Evolutionary conservation across 352 stramenopile genomes (phyloP), one percentile per base, ranked within the genome.

Genomic region (Globisporangium carolinianum): DNA sequence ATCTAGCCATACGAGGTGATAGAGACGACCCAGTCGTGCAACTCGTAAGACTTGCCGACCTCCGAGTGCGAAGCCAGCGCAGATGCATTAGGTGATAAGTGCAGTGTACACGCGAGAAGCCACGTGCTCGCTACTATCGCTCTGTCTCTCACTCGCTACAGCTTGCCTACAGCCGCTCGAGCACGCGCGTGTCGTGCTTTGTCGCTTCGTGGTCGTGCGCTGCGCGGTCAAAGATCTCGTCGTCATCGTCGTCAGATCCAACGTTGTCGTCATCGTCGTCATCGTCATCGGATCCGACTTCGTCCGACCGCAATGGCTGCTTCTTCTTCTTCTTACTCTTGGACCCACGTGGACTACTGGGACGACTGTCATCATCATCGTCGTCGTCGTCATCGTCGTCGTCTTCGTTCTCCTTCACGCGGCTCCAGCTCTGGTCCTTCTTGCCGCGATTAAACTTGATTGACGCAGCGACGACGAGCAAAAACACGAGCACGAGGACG

Each of bases 341-440:
- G 39, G 39, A 7, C 7, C 39, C 39, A 43, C 2, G 7, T 43
- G 39, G 39, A 7, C 7, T 12, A 7, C 6, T 12, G 7, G 39
- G 43, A 60, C 12, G 60, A 49, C 0, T 54, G 55, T 89, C 79
- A 51, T 86, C 79, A 48, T 89, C 75, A 47, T 82, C 76, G 6
- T 84, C 51, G 8, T 71, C 76, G 35, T 87, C 79, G 51, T 86
- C 79, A 47, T 89, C 75, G n/a, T 85, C 76, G 32, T 87, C 78
- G 38, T 82, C 76, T 14, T 87, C 83, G 46, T 70, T 73, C 14
- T 73, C 73, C 41, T 89, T 89, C 9, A 90, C 83, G 11, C 83
- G 83, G 39, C 78, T 87, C 75, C 79, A 90, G 36, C 79, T 69
- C 47, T 82, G 66, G 0, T 75, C 70, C 58, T 85, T 79, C 24